Conservation (phyloP, 2,329 filamentous ascomycete species). For the Pleurostoma richardsiae region DNA sequence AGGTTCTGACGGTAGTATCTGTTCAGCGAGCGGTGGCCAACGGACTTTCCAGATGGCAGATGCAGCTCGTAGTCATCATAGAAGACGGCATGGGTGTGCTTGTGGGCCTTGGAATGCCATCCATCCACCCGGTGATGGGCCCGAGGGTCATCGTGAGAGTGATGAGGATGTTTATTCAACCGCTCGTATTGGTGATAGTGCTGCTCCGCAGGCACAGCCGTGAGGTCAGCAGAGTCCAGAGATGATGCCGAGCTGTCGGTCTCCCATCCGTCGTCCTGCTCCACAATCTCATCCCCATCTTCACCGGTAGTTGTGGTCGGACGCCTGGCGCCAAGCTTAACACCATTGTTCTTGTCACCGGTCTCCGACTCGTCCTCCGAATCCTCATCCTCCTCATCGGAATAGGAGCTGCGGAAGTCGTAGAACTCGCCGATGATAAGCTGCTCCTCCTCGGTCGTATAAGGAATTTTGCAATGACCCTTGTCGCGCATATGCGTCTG, state of each 20-base stretch:
- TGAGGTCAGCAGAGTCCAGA: constrained; percentile 78
- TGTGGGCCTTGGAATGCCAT: constrained; percentile 79
- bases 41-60: constrained; percentile 80
- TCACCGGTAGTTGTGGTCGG: constrained; percentile 43
- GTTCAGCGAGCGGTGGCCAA: constrained; percentile 83
- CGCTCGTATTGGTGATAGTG: constrained; percentile 68
- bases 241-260: constrained; percentile 90
- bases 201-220: constrained; percentile 70
- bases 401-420: constrained; percentile 94
- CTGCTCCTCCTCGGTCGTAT: constrained; percentile 81
- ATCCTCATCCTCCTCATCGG: constrained; percentile 67
- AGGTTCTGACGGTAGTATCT: constrained; percentile 93
- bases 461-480: constrained; percentile 95
- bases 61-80: constrained; percentile 93
- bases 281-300: constrained; percentile 46
- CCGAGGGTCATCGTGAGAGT: constrained; percentile 65
- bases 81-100: constrained; percentile 70
- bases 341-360: constrained; percentile 52
- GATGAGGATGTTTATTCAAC: constrained; percentile 68
- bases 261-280: constrained; percentile 80
- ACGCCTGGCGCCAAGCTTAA: constrained; percentile 64
- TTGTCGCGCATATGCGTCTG: constrained; percentile 98
- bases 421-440: constrained; percentile 95
- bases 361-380: constrained; percentile 57
- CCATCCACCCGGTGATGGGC: constrained; percentile 71